Percentiles rank a stretch among this genome's conserved stretches.
Conservation (phyloP, 192 early-diverging fungal genomes). For the Coemansia sp. region DNA sequence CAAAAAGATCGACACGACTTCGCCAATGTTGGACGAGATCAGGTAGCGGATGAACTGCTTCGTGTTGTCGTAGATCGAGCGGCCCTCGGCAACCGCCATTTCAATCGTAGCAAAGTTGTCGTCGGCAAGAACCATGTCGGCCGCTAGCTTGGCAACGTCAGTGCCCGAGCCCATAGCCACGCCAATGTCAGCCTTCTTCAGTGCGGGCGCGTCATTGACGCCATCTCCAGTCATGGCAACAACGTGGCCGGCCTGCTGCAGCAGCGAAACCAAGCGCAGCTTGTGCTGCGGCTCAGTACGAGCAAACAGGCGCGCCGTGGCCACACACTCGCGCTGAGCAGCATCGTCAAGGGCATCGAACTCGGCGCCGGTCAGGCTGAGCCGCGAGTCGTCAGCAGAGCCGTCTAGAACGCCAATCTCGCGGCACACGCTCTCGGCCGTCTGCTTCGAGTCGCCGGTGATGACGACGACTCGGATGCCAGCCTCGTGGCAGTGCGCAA, state of each 20-base stretch:
- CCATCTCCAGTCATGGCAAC: conserved; percentile 90
- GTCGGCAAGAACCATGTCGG: conserved; percentile 97
- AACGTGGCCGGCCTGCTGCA: conserved; percentile 69
- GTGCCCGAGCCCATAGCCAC: conserved; percentile 98
- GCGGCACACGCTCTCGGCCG: conserved; percentile 93
- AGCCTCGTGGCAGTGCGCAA: conserved; percentile 84
- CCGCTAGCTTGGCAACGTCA: conserved; percentile 96
- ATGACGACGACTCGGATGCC: conserved; percentile 98
- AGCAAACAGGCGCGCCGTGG: conserved; percentile 82
- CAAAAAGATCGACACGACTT: conserved; percentile 96
- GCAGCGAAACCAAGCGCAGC: conserved; percentile 86
- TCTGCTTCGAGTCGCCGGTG: conserved; percentile 97
- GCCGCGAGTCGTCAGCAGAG: conserved; percentile 65
- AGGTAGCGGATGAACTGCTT: conserved; percentile 99
- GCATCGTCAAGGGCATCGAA: conserved; percentile 80
- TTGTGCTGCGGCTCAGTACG: conserved; percentile 97
- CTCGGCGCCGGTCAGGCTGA: conserved; percentile 88
- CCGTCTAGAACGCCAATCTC: conserved; percentile 88
- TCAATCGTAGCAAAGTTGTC: conserved; percentile 99
- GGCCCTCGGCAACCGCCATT: conserved; percentile 95
- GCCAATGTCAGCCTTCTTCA: conserved; percentile 98
- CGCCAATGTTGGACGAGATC: conserved; percentile 98
- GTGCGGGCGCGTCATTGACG: conserved; percentile 97
- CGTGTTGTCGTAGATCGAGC: conserved; percentile 97
- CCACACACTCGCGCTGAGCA: conserved; percentile 74